phyloP scores from a whole-genome alignment of 495 filamentous ascomycete species.

The Cercophora newfieldiana region DNA sequence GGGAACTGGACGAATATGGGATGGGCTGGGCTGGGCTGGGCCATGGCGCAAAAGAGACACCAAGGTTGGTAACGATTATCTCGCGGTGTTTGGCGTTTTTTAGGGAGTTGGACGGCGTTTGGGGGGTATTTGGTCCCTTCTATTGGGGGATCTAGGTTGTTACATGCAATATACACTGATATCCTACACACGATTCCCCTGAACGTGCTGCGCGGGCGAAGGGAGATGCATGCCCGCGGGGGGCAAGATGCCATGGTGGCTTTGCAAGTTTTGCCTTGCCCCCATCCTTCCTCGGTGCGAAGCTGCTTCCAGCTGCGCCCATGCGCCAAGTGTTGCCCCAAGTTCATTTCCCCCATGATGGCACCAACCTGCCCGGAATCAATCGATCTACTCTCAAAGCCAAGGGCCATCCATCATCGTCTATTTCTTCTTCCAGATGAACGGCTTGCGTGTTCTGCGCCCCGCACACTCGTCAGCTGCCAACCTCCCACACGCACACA shows the following conservation, averaged over 20 bases:
- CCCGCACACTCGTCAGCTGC: constrained; percentile 5
- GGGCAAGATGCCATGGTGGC: background rate
- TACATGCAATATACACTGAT: background rate
- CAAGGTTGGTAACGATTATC: background rate
- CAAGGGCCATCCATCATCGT: background rate
- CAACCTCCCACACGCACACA: background rate
- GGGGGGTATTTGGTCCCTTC: background rate
- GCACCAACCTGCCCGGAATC: background rate
- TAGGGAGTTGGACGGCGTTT: background rate
- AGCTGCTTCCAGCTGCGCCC: too few species aligned
- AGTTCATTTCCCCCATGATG: background rate
- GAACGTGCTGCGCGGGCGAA: background rate
- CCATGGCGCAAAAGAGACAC: background rate
- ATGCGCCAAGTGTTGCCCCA: too few species aligned
- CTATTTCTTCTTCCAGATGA: constrained; percentile 50
- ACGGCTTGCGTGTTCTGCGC: constrained; percentile 80
- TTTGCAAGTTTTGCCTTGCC: background rate
- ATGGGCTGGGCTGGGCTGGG: constrained; percentile 2
- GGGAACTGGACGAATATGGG: background rate
- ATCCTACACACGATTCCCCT: background rate
- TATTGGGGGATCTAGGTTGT: background rate
- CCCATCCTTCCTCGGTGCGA: too few species aligned
- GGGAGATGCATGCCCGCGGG: background rate
- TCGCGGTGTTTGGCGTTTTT: background rate
- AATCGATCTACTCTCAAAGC: too few species aligned